phyloP scores from a whole-genome alignment of 2,329 filamentous ascomycete genomes.

The Pyrenophora tritici-repentis region DNA sequence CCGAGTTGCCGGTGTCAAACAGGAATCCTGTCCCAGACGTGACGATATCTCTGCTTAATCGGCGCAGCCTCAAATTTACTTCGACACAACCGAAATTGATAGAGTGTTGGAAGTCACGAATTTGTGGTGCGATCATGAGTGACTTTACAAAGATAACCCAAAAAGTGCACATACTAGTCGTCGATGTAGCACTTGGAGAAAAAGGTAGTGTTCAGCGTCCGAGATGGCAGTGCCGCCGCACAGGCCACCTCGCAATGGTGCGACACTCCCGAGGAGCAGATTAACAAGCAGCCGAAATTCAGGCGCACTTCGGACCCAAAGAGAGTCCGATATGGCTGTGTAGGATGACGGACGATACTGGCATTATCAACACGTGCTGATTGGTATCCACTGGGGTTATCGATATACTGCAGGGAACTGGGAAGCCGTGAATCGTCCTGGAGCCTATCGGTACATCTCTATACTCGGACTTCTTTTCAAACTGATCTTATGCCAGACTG shows the following conservation, averaged over 20 bases:
- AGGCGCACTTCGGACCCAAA: conserved; percentile 7
- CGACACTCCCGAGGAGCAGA: conserved; percentile 13
- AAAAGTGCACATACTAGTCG: neutral
- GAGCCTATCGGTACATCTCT: too few species aligned
- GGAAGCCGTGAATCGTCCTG: too few species aligned
- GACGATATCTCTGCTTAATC: too few species aligned
- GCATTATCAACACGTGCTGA: neutral
- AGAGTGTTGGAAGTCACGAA: too few species aligned
- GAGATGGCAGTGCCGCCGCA: conserved; percentile 32
- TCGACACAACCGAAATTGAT: too few species aligned
- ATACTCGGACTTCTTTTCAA: too few species aligned
- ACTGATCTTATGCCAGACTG: neutral
- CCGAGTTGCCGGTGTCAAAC: too few species aligned
- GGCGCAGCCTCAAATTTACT: too few species aligned
- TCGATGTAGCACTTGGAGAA: neutral
- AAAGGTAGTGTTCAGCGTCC: conserved; percentile 2
- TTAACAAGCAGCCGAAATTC: conserved; percentile 32
- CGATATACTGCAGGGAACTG: neutral
- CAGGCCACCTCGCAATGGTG: conserved; percentile 29
- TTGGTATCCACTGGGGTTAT: conserved; percentile 6
- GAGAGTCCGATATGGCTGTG: neutral
- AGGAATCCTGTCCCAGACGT: too few species aligned
- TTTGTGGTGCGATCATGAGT: too few species aligned
- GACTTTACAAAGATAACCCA: too few species aligned
- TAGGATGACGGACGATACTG: neutral